Evolutionary conservation across 1,284 basidiomycete genomes (phyloP).

Genomic region (Wolfiporia cocos): DNA sequence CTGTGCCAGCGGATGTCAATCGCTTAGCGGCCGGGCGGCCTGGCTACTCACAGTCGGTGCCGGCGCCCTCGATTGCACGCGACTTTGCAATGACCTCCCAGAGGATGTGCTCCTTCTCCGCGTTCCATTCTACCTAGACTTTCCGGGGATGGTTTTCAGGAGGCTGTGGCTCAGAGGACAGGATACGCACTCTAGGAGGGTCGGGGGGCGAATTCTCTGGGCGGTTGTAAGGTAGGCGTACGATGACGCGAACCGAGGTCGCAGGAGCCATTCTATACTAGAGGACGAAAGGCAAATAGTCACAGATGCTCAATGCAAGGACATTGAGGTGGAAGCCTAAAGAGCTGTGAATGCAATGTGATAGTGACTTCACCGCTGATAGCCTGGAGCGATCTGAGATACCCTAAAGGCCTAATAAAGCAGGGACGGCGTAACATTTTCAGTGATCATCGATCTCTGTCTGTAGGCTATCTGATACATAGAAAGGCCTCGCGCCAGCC

Average conservation of each 20-base stretch:
- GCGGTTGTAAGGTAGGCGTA: constrained; percentile 69
- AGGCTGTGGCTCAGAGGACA: neutral
- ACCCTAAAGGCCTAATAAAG: too few relatives aligned
- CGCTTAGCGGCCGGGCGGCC: neutral
- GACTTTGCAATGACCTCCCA: constrained; percentile 81
- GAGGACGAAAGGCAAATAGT: too few relatives aligned
- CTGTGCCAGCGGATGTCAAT: constrained; percentile 29
- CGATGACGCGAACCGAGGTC: constrained; percentile 56
- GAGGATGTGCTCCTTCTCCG: constrained; percentile 73
- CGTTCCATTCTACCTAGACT: constrained; percentile 70
- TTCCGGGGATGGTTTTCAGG: constrained; percentile 8
- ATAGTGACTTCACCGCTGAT: too few relatives aligned
- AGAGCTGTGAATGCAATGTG: too few relatives aligned
- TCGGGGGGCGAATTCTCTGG: constrained; percentile 59
- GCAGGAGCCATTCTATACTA: constrained; percentile 8
- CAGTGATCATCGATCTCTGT: too few relatives aligned
- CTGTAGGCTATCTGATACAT: too few relatives aligned
- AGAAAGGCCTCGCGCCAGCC: too few relatives aligned
- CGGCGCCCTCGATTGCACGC: constrained; percentile 57
- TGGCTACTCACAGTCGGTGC: constrained; percentile 62
- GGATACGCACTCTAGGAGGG: constrained; percentile 54
- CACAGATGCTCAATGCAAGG: too few relatives aligned
- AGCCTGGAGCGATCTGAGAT: too few relatives aligned
- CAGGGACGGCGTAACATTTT: too few relatives aligned
- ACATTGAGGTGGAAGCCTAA: too few relatives aligned